Base-by-base conservation (phyloP, 306 rosid species). In the Corylus heterophylla region DNA sequence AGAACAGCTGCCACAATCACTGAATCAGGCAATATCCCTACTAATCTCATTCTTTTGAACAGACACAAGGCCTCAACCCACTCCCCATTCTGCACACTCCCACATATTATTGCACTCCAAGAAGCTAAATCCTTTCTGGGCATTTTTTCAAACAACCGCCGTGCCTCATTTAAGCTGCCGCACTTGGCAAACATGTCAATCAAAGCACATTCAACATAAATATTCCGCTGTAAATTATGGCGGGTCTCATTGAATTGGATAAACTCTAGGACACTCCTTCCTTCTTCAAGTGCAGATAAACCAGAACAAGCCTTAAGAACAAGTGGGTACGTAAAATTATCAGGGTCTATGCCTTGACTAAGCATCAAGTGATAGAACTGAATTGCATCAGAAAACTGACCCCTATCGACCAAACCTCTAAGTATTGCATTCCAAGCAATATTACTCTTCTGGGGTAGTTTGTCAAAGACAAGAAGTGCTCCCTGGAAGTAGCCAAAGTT, bases 261-360 rank as follows among this genome's bases (percentile, higher is more conserved):
- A 1, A 20, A 69, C 5, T 1, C 52, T 74, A 44, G 54, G 39
- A 87, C 78, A 79, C 83, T 82, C 58, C 47, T 82, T 44, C 90
- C 90, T 17, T 55, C 47, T 64, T 87, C 48, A 82, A 87, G 80
- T 2, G 83, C 18, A 45, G 22, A 61, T 25, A 85, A 79, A 58
- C 12, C 80, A 82, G 88, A 87, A 75, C 90, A 87, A 13, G 90
- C 85, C 76, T 87, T 87, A 2, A 87, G 79, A 45, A 84, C 88
- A 45, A 87, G 74, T 7, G 90, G 88, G 75, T 82, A 87, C 3
- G 86, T 84, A 76, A 84, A 87, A 9, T 79, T 82, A 37, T 84
- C 90, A 18, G 90, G 86, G 61, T 39, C 63, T 29, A 68, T 35
- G 5, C 73, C 51, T 6, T 68, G 52, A 29, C 11, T n/a, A 2